Conservation (phyloP, 257 asterid species). For the Asclepias syriaca region DNA sequence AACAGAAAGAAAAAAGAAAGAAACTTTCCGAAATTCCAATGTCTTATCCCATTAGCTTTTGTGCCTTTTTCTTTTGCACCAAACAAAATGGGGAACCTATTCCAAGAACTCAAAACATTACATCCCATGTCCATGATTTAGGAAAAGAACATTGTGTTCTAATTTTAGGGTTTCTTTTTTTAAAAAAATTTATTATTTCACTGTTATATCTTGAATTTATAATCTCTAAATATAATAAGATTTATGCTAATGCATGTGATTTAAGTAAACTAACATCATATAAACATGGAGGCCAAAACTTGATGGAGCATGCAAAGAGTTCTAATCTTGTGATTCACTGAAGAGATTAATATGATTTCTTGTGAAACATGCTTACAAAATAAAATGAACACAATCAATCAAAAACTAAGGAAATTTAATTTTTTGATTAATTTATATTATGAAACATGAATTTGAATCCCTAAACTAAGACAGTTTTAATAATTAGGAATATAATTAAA, state of each 20-base stretch:
- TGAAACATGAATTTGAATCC: neutral
- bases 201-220: too few relatives aligned
- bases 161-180: too few relatives aligned
- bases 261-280: neutral
- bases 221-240: too few relatives aligned
- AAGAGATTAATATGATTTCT: neutral
- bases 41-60: too few relatives aligned
- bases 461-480: neutral
- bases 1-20: too few relatives aligned
- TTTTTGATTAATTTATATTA: neutral
- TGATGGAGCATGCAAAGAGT: neutral
- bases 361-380: neutral
- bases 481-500: neutral
- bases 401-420: neutral
- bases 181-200: too few relatives aligned
- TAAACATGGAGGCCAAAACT: neutral
- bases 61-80: too few relatives aligned
- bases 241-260: neutral
- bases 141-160: too few relatives aligned
- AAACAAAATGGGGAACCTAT: too few relatives aligned
- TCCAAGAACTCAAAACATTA: too few relatives aligned
- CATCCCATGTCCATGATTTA: too few relatives aligned
- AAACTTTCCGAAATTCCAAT: too few relatives aligned
- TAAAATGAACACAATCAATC: neutral
- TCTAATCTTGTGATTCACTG: slow-evolving; percentile 1